Evolutionary conservation across 2,329 filamentous ascomycete species (phyloP), one percentile per base, ranked within the genome.

Genomic region (Xylaria hypoxylon): DNA sequence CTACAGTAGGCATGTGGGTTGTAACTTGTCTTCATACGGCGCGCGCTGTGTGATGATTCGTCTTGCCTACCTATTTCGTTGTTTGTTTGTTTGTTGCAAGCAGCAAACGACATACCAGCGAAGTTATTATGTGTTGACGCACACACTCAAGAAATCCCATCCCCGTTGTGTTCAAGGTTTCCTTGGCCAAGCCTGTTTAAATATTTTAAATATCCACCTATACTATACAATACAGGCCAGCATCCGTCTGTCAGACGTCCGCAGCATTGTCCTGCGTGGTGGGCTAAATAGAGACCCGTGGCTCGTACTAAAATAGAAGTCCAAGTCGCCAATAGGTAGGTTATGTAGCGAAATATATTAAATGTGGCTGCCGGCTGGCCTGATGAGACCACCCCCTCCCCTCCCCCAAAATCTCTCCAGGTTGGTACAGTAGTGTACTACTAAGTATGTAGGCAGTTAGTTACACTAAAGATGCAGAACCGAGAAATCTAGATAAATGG

Each of bases 281-380:
- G 52, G 64, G 50, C 47, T 62, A 66, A 60, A 68, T 62, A 55
- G 48, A 65, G 22, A 44, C 50, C 33, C 48, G 40, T 48, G 48
- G 60, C 47, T 58, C 60, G n/a, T 56, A 65, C 56, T 17, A 65
- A 64, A 69, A 69, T 69, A 69, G 67, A 67, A 64, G 48, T 44
- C 38, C 28, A 47, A 24, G 57, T 62, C 44, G 50, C 53, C 61
- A 59, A 61, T 64, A 72, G 64, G 69, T 67, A 71, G 74, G 68
- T 56, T 65, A 67, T 72, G 71, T 74, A 74, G 72, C 69, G 71
- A 70, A 69, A 70, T 71, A 75, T 75, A 75, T 76, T 73, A 72
- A 71, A 61, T 62, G 64, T 65, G 62, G 69, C 65, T 65, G 65
- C 52, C 48, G 61, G 50, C 62, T 66, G 65, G 65, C 55, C 50